Percentiles rank a stretch among this genome's conserved stretches.
Conservation (phyloP, 2,329 filamentous ascomycete species). For the Aspergillus neoniger region DNA sequence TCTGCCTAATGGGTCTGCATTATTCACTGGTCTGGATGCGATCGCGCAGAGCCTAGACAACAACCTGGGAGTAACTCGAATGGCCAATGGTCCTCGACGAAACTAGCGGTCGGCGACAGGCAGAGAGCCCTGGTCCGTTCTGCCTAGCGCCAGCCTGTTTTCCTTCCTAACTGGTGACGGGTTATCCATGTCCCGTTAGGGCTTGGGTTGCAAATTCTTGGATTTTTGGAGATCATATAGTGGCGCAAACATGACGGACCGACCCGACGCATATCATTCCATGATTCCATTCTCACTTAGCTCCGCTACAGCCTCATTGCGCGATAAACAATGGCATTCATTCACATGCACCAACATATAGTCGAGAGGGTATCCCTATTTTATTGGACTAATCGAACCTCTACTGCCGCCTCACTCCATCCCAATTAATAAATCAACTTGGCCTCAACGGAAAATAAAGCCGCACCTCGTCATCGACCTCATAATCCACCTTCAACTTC, state of each 20-base stretch:
- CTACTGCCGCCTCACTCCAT: not conserved
- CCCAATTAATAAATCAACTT: constrained; percentile 50
- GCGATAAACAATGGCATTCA: not conserved
- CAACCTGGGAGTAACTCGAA: too few relatives aligned
- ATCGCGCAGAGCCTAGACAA: too few relatives aligned
- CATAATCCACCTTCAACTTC: constrained; percentile 34
- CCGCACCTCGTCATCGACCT: constrained; percentile 38
- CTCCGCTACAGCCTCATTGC: not conserved
- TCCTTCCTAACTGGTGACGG: too few relatives aligned
- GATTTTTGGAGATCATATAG: not conserved
- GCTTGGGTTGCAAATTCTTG: too few relatives aligned
- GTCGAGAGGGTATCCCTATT: not conserved
- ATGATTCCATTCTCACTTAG: too few relatives aligned
- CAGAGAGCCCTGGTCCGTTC: not conserved
- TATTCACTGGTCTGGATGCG: not conserved
- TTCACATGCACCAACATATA: not conserved
- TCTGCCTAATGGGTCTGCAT: not conserved
- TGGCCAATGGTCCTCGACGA: too few relatives aligned
- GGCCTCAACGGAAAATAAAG: constrained; percentile 56
- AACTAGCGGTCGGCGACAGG: not conserved
- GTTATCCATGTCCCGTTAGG: too few relatives aligned
- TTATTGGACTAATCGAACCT: not conserved
- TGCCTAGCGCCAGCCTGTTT: too few relatives aligned
- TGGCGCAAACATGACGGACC: not conserved
- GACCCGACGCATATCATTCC: not conserved